Conservation (phyloP, 371 early-diverging fungal species). For the Choanephora cucurbitarum region DNA sequence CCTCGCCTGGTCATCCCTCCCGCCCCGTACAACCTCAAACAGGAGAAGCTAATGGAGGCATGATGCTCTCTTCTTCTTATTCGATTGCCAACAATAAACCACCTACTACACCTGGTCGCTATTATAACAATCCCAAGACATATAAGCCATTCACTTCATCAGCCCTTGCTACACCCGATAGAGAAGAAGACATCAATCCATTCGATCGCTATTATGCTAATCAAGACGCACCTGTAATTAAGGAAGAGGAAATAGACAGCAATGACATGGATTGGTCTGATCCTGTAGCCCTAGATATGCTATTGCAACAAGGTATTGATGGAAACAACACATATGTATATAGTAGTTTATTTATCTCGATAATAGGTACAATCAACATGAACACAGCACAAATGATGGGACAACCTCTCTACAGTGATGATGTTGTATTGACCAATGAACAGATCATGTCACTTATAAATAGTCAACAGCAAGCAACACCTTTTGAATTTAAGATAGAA, state of each 20-base stretch:
- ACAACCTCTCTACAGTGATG: slow-evolving; percentile 14
- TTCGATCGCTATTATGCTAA: slow-evolving; percentile 24
- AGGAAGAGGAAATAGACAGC: slow-evolving; percentile 11
- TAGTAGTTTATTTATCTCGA: not conserved
- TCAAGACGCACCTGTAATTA: slow-evolving; percentile 9
- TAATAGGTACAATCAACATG: slow-evolving; percentile 11
- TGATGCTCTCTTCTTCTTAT: slow-evolving; percentile 19
- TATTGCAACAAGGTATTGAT: slow-evolving; percentile 20
- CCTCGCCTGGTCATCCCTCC: slow-evolving; percentile 4
- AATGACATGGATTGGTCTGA: slow-evolving; percentile 19
- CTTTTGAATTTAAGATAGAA: slow-evolving; percentile 14
- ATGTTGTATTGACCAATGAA: slow-evolving; percentile 17
- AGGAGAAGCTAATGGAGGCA: not conserved
- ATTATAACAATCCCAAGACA: slow-evolving; percentile 15
- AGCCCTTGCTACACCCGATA: slow-evolving; percentile 32
- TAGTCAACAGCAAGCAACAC: slow-evolving; percentile 7
- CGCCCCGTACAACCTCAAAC: not conserved
- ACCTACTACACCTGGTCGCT: slow-evolving; percentile 1
- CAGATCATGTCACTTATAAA: slow-evolving; percentile 16
- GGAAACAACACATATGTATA: too few species aligned
- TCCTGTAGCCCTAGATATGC: slow-evolving; percentile 11
- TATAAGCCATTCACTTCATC: slow-evolving; percentile 31
- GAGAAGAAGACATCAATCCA: slow-evolving; percentile 27
- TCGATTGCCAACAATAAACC: slow-evolving; percentile 3
- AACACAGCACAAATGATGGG: slow-evolving; percentile 13